Evolutionary conservation across 306 rosid species (phyloP), one percentile per base, ranked within the genome.

Genomic region (Hippophae tibetana): DNA sequence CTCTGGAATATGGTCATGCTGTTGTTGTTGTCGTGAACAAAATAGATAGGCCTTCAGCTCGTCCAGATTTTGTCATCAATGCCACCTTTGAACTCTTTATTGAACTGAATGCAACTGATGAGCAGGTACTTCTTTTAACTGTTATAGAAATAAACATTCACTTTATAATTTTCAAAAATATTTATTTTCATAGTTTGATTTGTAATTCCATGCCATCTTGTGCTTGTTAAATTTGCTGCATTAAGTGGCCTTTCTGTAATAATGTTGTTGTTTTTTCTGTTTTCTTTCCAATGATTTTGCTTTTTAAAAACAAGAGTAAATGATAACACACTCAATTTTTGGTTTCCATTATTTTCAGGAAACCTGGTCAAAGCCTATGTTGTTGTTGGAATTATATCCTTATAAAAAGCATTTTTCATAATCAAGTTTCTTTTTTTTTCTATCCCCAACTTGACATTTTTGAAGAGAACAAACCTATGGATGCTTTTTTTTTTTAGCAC

Each of bases 1-100:
- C 99, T 62, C 82, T 92, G 52, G 99, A 85, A 72, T 92, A 87
- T 64, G 99, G 99, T 23, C 99, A 83, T 73, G 83, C 99, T 7
- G 99, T 92, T 57, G 88, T 92, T n/a, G 99, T 92, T 60, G 99
- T 92, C 56, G 96, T 92, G 72, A 92, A 92, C 74, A 92, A 92
- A 77, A 92, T 92, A 64, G 99, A 92, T 18, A 85, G 99, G 66
- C 83, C 93, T 54, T 85, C 96, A 46, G 95, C 99, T 59, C 95
- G 96, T 49, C 95, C 99, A 14, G 99, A 92, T 46, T 92, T 62
- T 68, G 99, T 92, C 13, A 78, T 88, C 61, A 92, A 92, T 73
- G 85, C 99, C 54, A 92, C 99, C 60, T 92, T 92, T 72, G 99
- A 92, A 69, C 96, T 92, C 67, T 92, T 92, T 76, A 86, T 92